Evolutionary conservation across 169 alveolate genomes (phyloP).

Genomic region (Plasmodium chabaudi): DNA sequence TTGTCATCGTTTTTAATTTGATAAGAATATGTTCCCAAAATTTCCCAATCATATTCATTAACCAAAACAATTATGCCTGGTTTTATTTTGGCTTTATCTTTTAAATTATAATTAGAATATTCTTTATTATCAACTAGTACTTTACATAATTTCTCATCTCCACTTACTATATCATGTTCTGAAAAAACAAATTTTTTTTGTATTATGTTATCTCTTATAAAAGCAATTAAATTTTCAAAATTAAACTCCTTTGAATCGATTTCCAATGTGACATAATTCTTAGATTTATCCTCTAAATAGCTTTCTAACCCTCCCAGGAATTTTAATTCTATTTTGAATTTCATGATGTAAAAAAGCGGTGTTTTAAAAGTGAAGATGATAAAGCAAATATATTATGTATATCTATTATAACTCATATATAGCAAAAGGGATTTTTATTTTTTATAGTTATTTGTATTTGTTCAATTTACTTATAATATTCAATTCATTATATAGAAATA

Average conservation of each 20-base stretch:
- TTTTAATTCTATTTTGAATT: constrained; percentile 69
- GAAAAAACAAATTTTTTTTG: constrained; percentile 82
- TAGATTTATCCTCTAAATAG: constrained; percentile 58
- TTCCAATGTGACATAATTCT: constrained; percentile 60
- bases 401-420: too few relatives aligned
- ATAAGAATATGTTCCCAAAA: constrained; percentile 90
- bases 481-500: too few relatives aligned
- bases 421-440: too few relatives aligned
- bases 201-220: constrained; percentile 78
- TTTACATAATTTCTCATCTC: constrained; percentile 43
- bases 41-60: constrained; percentile 96
- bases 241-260: constrained; percentile 64
- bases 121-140: constrained; percentile 71
- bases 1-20: constrained; percentile 86
- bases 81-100: constrained; percentile 77
- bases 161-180: constrained; percentile 36
- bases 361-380: background rate
- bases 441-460: too few relatives aligned
- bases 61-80: constrained; percentile 96
- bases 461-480: too few relatives aligned
- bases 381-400: background rate
- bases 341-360: constrained; percentile 10
- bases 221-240: constrained; percentile 80
- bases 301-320: constrained; percentile 75
- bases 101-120: constrained; percentile 63